Evolutionary conservation across 768 basidiomycete genomes (phyloP).

Genomic region (Boletus patriciae): DNA sequence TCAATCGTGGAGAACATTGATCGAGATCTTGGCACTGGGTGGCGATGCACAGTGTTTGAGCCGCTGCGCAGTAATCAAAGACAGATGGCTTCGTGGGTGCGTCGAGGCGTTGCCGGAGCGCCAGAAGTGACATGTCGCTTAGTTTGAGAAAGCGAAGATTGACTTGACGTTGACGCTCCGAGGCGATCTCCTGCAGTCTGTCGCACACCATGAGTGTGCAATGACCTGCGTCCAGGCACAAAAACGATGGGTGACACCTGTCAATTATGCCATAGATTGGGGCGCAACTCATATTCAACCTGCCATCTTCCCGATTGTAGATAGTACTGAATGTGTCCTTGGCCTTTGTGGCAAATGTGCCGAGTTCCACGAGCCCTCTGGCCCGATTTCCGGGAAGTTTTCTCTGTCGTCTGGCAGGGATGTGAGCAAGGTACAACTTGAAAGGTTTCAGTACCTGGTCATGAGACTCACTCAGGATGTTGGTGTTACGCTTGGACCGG

Average conservation of each 20-base stretch:
- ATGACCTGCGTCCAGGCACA: slow-evolving; percentile 45
- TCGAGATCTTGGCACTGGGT: not conserved
- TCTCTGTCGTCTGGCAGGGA: slow-evolving; percentile 43
- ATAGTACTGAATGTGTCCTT: slow-evolving; percentile 36
- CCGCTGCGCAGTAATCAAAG: slow-evolving; percentile 24
- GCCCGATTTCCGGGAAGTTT: slow-evolving; percentile 44
- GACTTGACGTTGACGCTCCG: slow-evolving; percentile 24
- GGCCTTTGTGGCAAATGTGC: slow-evolving; percentile 40
- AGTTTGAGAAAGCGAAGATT: slow-evolving; percentile 8
- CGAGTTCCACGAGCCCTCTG: slow-evolving; percentile 46
- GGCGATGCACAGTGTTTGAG: not conserved
- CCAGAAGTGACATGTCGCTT: not conserved
- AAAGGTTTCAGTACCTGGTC: not conserved
- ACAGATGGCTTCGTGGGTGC: not conserved
- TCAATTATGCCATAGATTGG: not conserved
- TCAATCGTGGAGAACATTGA: not conserved
- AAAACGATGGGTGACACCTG: not conserved
- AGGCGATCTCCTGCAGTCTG: slow-evolving; percentile 38
- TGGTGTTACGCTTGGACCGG: no score
- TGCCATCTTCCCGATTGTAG: slow-evolving; percentile 34
- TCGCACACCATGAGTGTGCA: slow-evolving; percentile 47
- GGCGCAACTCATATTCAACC: slow-evolving; percentile 34
- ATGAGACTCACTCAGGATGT: slow-evolving; percentile 44
- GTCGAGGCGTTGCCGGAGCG: not conserved
- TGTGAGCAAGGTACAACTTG: not conserved